Percentiles rank a stretch among this genome's conserved stretches.
Evolutionary conservation across 805 yeast species (phyloP).

Genomic region (Debaryomyces tyrocola): DNA sequence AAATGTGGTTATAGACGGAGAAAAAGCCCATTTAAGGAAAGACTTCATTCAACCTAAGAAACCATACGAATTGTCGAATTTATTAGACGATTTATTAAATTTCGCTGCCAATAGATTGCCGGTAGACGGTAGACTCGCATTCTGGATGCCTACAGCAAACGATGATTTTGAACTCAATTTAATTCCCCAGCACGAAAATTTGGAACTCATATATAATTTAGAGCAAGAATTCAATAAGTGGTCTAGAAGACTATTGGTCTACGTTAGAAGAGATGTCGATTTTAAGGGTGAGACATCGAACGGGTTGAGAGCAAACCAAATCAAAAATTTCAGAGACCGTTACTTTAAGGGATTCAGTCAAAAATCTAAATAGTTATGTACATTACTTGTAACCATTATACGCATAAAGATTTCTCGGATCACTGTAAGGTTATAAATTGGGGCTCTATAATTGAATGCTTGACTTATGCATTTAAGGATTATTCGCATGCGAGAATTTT

Average conservation of each 20-base stretch:
- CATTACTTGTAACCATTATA: not conserved
- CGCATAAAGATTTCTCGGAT: too few species aligned
- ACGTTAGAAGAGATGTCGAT: slow-evolving; percentile 56
- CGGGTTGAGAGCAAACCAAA: slow-evolving; percentile 47
- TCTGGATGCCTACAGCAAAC: slow-evolving; percentile 98
- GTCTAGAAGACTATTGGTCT: slow-evolving; percentile 85
- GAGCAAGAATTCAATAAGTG: slow-evolving; percentile 91
- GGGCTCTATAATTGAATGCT: too few species aligned
- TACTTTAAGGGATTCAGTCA: slow-evolving; percentile 68
- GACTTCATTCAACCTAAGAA: slow-evolving; percentile 93
- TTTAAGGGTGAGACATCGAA: slow-evolving; percentile 51
- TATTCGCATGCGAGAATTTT: slow-evolving; percentile 14
- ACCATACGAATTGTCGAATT: slow-evolving; percentile 75
- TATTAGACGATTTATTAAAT: slow-evolving; percentile 73
- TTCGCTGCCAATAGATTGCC: slow-evolving; percentile 75
- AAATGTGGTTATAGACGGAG: slow-evolving; percentile 71
- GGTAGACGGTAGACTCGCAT: slow-evolving; percentile 76
- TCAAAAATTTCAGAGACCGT: slow-evolving; percentile 65
- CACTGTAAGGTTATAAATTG: too few species aligned
- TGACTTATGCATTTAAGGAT: slow-evolving; percentile 15
- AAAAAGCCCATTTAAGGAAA: slow-evolving; percentile 68
- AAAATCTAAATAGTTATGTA: slow-evolving; percentile 21
- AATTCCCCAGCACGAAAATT: slow-evolving; percentile 75
- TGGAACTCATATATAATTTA: slow-evolving; percentile 70
- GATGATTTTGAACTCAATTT: slow-evolving; percentile 69